Evolutionary conservation across 257 asterid genomes (phyloP).

Genomic region (Solanum raphanifolium): DNA sequence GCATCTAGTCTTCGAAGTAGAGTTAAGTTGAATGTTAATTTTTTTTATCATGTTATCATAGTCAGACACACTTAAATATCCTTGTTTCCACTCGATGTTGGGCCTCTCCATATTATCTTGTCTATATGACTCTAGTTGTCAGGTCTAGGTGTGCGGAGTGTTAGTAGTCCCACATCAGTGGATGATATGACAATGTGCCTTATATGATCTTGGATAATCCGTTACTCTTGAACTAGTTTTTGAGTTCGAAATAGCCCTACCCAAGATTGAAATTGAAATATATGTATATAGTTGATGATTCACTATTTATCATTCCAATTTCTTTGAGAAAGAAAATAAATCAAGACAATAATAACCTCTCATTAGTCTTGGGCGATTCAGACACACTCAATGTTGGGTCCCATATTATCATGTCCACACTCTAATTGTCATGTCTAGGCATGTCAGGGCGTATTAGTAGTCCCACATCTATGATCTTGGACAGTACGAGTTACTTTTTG

Average conservation of each 20-base stretch:
- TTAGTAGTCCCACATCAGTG: background rate
- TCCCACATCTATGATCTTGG: background rate
- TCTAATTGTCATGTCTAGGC: background rate
- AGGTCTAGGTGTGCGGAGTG: background rate
- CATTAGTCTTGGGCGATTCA: background rate
- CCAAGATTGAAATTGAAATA: background rate
- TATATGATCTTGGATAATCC: background rate
- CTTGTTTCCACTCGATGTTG: background rate
- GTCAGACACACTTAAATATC: background rate
- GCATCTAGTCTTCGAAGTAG: background rate
- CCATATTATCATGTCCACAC: background rate
- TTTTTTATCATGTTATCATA: background rate
- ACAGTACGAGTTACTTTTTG: background rate
- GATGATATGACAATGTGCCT: background rate
- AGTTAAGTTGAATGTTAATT: background rate
- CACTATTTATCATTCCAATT: background rate
- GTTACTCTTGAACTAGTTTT: background rate
- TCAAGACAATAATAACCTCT: background rate
- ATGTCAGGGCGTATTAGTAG: background rate
- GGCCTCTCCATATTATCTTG: background rate
- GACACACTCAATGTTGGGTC: background rate
- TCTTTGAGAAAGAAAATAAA: background rate
- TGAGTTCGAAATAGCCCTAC: rapidly evolving
- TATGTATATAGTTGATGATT: background rate
- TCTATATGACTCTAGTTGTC: background rate